A percentile compares a stretch with the other conserved stretches of the same genome.
Conservation (phyloP, 495 filamentous ascomycete genomes). For the Aspergillus mulundensis region DNA sequence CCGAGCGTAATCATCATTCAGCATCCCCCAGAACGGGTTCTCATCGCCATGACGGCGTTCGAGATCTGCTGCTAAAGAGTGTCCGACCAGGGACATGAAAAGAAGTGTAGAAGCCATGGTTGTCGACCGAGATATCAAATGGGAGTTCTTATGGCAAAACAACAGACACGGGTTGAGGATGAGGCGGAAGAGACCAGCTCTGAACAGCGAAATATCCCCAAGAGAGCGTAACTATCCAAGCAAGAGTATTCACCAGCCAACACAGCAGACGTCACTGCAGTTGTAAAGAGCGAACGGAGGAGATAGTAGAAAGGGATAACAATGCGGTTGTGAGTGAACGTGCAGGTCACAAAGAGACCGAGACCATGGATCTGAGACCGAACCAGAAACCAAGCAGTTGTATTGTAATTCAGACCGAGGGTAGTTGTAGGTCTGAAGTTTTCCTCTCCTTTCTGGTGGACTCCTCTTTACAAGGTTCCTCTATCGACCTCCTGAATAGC, state of each 20-base stretch:
- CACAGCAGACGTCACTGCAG: background rate
- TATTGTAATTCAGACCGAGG: background rate
- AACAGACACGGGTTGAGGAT: background rate
- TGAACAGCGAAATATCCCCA: slow-evolving; percentile 7
- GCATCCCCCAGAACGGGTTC: slow-evolving; percentile 27
- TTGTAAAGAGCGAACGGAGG: background rate
- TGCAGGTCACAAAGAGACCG: background rate
- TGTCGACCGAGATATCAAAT: background rate
- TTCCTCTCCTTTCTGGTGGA: background rate
- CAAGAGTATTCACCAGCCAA: background rate
- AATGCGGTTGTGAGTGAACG: slow-evolving; percentile 7
- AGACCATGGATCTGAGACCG: background rate
- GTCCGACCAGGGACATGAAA: slow-evolving; percentile 28
- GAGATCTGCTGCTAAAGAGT: slow-evolving; percentile 25
- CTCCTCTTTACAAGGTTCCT: background rate
- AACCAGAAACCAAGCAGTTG: slow-evolving; percentile 1
- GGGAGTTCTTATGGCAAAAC: background rate
- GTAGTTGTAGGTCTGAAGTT: slow-evolving; percentile 4
- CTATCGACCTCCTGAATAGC: slow-evolving; percentile 7
- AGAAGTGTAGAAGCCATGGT: slow-evolving; percentile 17
- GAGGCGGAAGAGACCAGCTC: slow-evolving; percentile 25
- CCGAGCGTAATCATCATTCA: slow-evolving; percentile 38
- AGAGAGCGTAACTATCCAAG: slow-evolving; percentile 5
- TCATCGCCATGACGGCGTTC: slow-evolving; percentile 26
- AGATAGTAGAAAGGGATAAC: background rate